Base-by-base conservation (phyloP, 805 yeast species). In the Zygosaccharomyces bailii region DNA sequence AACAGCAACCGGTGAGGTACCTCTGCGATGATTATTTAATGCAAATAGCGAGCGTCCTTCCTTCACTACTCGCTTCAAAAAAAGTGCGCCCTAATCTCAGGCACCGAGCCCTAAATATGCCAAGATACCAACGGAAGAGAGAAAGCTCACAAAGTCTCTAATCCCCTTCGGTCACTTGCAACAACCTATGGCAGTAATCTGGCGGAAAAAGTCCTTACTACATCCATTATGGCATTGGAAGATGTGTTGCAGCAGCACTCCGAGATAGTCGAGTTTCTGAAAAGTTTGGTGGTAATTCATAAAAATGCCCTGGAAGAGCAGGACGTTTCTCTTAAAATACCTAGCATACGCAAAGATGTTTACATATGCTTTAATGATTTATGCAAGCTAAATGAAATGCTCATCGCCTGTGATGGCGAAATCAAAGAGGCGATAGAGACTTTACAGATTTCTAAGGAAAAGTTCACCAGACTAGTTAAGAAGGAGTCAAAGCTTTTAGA, bases 361-460 rank as follows among this genome's bases (percentile, higher is more conserved):
- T 39, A 48, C 27, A 53, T 58, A 3, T 60, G 65, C 34, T 50
- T 61, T 18, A 56, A 58, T 34, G 67, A 63, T 44, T 25, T 61
- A 21, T 50, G 50, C 32, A 52, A 34, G 8, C 35, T 62, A 25
- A 60, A 62, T 45, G 51, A 54, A 14, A 45, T 55, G 50, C 46
- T 61, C 10, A 54, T 55, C 2, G 48, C 58, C 2, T 50, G 49
- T 37, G 56, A 59, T 43, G 65, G 64, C 7, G 50, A 54, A 19
- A 48, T 62, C 10, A 55, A 46, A 33, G 51, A 39, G 14, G 57
- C 56, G 34, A 52, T 62, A 10, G 48, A 39, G 3, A 20, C 25
- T 7, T 37, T 59, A 16, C 35, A 39, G 16, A 39, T 42, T 25
- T 24, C 43, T 6, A 51, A 49, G 40, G 36, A 31, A 4, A 50